These are phyloP conservation scores for Pyrus communis DNA, from an alignment of 306 rosid species.

Conservation along the genomic window DNA sequence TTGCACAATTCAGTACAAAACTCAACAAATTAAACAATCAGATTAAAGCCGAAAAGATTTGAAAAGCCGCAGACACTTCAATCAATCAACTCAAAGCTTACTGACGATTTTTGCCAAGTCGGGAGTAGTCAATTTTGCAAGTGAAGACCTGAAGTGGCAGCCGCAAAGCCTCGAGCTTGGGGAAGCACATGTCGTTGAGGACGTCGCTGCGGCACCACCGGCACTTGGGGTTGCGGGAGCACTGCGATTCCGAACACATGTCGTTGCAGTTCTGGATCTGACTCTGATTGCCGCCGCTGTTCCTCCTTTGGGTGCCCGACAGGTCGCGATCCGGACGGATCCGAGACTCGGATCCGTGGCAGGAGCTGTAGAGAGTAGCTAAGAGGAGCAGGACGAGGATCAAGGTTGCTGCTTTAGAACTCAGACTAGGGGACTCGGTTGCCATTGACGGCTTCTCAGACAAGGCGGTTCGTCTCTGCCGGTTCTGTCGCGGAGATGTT, in stretches of 20 bases:
- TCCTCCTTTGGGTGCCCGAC: conserved; percentile 10
- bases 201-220: conserved; percentile 76
- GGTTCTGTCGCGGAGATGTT: neutral
- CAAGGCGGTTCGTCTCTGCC: neutral
- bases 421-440: conserved; percentile 1
- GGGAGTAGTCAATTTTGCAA: conserved; percentile 23
- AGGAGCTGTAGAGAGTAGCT: conserved; percentile 17
- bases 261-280: conserved; percentile 49
- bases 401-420: neutral
- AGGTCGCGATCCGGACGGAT: conserved; percentile 19
- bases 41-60: neutral
- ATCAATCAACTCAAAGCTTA: neutral
- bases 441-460: conserved; percentile 9
- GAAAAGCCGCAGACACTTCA: neutral
- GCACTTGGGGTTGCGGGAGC: conserved; percentile 57
- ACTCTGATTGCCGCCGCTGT: neutral
- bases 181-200: conserved; percentile 76
- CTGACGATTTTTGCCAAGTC: conserved; percentile 4
- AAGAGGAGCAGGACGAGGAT: conserved; percentile 26
- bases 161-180: conserved; percentile 62
- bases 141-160: conserved; percentile 75
- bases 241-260: conserved; percentile 32
- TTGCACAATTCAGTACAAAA: neutral
- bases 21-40: neutral
- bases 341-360: conserved; percentile 18